phyloP scores from a whole-genome alignment of 1,284 basidiomycete species.

The Apiotrichum laibachii region DNA sequence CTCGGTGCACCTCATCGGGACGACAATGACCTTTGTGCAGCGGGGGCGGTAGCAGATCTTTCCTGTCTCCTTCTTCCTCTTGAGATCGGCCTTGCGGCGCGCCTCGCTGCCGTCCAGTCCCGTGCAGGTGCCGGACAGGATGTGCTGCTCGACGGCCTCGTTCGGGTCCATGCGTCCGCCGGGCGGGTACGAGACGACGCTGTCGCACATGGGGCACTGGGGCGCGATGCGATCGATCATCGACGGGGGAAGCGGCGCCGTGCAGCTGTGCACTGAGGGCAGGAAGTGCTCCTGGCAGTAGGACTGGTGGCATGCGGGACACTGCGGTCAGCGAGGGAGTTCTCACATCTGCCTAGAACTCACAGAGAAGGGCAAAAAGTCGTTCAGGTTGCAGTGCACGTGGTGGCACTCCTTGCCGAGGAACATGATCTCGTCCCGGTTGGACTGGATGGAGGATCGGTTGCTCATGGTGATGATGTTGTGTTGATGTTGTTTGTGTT shows the following conservation, averaged over 20 bases:
- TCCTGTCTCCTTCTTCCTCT: slow-evolving; percentile 40
- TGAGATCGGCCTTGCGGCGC: slow-evolving; percentile 37
- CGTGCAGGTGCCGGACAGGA: slow-evolving; percentile 40
- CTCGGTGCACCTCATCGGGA: slow-evolving; percentile 47
- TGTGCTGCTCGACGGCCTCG: slow-evolving; percentile 48
- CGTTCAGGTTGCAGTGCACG: slow-evolving; percentile 46
- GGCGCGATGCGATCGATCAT: slow-evolving; percentile 50
- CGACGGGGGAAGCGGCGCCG: slow-evolving; percentile 42
- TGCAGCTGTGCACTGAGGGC: slow-evolving; percentile 44
- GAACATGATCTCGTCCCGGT: slow-evolving; percentile 45
- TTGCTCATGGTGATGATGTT: slow-evolving; percentile 12
- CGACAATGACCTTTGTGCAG: slow-evolving; percentile 46
- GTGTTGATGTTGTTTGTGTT: neutral
- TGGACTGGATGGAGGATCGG: slow-evolving; percentile 14
- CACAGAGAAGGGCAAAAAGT: slow-evolving; percentile 50
- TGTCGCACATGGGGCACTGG: slow-evolving; percentile 47
- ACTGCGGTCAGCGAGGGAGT: neutral
- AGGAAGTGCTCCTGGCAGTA: slow-evolving; percentile 51
- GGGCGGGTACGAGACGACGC: slow-evolving; percentile 38
- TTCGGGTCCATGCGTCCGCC: slow-evolving; percentile 33
- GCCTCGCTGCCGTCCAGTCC: slow-evolving; percentile 45
- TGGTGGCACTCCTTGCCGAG: slow-evolving; percentile 49
- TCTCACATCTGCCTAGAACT: slow-evolving; percentile 14
- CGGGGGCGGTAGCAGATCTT: slow-evolving; percentile 47
- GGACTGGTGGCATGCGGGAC: slow-evolving; percentile 48